Percentiles rank a stretch among this genome's conserved stretches.
These are phyloP conservation scores for Cryptococcus sp. DNA, from an alignment of 1,284 basidiomycete genomes.

Conservation along the genomic window DNA sequence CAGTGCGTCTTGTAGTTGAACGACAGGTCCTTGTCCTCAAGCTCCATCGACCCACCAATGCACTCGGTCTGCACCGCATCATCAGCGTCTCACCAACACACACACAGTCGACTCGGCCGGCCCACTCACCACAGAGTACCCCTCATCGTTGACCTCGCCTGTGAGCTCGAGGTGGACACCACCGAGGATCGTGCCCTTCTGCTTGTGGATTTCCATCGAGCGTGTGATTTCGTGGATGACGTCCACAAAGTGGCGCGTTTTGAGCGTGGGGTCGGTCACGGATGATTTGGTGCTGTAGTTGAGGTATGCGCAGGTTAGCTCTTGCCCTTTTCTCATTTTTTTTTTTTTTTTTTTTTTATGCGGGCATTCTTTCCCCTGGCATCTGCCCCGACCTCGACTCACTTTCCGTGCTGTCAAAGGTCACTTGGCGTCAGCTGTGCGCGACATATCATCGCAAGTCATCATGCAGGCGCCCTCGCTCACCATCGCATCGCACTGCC, in stretches of 20 bases:
- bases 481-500: conserved; percentile 93
- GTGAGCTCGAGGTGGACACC: conserved; percentile 98
- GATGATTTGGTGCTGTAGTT: conserved; percentile 71
- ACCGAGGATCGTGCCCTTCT: conserved; percentile 69
- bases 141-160: conserved; percentile 87
- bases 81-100: background rate
- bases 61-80: conserved; percentile 52
- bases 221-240: conserved; percentile 84
- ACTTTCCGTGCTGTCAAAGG: conserved; percentile 35
- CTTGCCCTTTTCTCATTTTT: background rate
- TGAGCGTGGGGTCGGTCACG: conserved; percentile 59
- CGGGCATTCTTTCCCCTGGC: background rate
- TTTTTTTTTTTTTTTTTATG: background rate
- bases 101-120: background rate
- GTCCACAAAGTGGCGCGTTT: conserved; percentile 86
- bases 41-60: conserved; percentile 58
- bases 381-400: conserved; percentile 2
- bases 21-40: conserved; percentile 55
- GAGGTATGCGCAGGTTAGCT: background rate
- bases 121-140: conserved; percentile 68
- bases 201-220: conserved; percentile 74
- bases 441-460: no score
- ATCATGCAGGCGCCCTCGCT: conserved; percentile 12
- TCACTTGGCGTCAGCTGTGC: background rate
- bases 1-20: conserved; percentile 55